Evolutionary conservation across 176 grass and related monocot genomes (phyloP).

Genomic region (Saccharum officinarum): DNA sequence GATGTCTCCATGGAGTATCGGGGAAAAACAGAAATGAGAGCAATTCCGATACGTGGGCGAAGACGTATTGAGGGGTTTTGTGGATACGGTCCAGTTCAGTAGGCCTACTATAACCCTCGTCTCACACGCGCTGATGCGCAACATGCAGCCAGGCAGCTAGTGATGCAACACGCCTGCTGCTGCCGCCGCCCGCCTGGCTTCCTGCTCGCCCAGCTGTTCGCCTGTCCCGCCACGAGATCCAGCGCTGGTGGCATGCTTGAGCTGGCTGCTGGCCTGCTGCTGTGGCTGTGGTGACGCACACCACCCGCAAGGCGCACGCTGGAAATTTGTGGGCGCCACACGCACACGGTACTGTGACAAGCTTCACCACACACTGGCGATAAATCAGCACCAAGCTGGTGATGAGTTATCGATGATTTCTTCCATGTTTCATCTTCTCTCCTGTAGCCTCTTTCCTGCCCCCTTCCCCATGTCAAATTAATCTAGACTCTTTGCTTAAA

Average conservation of each 20-base stretch:
- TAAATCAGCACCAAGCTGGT: neutral
- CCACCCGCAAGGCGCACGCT: neutral
- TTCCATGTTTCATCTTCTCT: neutral
- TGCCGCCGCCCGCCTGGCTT: neutral
- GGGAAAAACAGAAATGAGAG: neutral
- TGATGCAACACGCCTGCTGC: neutral
- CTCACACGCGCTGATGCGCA: neutral
- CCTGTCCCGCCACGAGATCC: neutral
- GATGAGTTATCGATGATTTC: neutral
- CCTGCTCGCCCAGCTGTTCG: neutral
- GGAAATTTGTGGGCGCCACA: neutral
- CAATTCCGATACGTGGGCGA: neutral
- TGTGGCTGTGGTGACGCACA: neutral
- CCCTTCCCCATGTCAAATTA: neutral
- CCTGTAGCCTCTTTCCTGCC: neutral
- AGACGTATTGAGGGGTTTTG: neutral
- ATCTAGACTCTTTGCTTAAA: neutral
- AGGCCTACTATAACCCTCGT: neutral
- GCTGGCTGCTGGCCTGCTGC: neutral
- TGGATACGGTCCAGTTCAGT: neutral
- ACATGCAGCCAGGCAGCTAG: neutral
- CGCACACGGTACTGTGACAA: neutral
- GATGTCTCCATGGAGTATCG: neutral
- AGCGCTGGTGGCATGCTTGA: neutral
- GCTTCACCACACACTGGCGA: neutral